phyloP scores from a whole-genome alignment of 371 early-diverging fungal species.

The Mortierella sp. region DNA sequence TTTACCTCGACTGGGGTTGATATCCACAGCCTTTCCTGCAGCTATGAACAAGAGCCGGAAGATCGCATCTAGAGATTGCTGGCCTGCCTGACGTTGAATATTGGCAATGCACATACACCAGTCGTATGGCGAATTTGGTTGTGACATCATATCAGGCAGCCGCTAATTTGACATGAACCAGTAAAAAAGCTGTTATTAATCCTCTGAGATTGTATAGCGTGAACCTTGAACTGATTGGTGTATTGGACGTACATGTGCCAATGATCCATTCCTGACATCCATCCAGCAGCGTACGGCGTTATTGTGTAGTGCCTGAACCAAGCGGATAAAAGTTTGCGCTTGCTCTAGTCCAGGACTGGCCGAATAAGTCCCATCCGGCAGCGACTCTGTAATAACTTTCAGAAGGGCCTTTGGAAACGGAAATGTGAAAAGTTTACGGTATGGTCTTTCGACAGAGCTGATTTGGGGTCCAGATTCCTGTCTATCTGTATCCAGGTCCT shows the following conservation, averaged over 20 bases:
- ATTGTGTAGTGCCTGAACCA: conserved; percentile 42
- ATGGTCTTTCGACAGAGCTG: conserved; percentile 17
- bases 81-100: conserved; percentile 13
- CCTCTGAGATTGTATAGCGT: not conserved
- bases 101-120: conserved; percentile 37
- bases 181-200: not conserved
- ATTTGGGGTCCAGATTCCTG: not conserved
- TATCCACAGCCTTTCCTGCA: conserved; percentile 38
- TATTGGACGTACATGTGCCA: conserved; percentile 31
- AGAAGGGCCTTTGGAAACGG: conserved; percentile 22
- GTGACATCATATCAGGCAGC: conserved; percentile 34
- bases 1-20: conserved; percentile 22
- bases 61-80: conserved; percentile 36
- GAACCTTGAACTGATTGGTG: not conserved
- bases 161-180: conserved; percentile 14
- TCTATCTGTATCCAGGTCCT: conserved; percentile 1
- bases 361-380: not conserved
- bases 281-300: conserved; percentile 55
- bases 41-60: conserved; percentile 47
- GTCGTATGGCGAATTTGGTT: conserved; percentile 29
- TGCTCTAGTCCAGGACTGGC: not conserved
- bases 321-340: conserved; percentile 26
- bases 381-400: not conserved
- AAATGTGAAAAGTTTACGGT: conserved; percentile 42
- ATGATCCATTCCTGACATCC: conserved; percentile 45